phyloP scores from a whole-genome alignment of 164 flowering plant genomes.

The Dillenia suffruticosa region DNA sequence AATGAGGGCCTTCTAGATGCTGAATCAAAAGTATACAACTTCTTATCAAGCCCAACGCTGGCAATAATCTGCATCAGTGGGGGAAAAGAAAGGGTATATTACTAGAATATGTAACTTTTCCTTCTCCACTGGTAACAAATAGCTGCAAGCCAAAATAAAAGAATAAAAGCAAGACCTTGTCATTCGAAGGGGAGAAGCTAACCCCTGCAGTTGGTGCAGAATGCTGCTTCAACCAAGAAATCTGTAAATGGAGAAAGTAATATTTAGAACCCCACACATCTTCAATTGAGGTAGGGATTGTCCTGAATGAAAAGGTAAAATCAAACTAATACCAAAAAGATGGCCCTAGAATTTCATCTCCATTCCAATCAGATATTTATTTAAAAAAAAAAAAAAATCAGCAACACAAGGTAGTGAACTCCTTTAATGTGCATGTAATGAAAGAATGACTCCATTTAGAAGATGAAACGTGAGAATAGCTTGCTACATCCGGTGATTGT shows the following conservation, averaged over 20 bases:
- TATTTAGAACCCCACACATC: background rate
- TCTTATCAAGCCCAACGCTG: conserved; percentile 89
- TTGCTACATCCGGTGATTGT: too few species aligned
- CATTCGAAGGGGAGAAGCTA: conserved; percentile 91
- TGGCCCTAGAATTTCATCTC: background rate
- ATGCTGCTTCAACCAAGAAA: conserved; percentile 95
- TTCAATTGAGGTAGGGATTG: too few species aligned
- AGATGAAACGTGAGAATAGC: too few species aligned
- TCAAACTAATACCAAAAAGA: background rate
- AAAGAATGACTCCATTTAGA: too few species aligned
- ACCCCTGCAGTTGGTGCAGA: conserved; percentile 95
- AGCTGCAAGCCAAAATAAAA: background rate
- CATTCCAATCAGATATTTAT: background rate
- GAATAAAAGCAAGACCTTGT: conserved; percentile 54
- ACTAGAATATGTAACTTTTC: background rate
- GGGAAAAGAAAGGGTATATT: background rate
- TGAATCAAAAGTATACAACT: conserved; percentile 75
- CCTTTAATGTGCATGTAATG: too few species aligned
- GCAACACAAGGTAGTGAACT: too few species aligned
- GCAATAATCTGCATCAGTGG: conserved; percentile 54
- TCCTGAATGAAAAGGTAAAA: too few species aligned
- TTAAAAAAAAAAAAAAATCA: background rate
- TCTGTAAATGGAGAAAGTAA: conserved; percentile 29
- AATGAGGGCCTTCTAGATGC: conserved; percentile 64
- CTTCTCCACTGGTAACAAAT: background rate